These are phyloP conservation scores for Podospora pseudopauciseta DNA, from an alignment of 495 filamentous ascomycete genomes.

Conservation along the genomic window DNA sequence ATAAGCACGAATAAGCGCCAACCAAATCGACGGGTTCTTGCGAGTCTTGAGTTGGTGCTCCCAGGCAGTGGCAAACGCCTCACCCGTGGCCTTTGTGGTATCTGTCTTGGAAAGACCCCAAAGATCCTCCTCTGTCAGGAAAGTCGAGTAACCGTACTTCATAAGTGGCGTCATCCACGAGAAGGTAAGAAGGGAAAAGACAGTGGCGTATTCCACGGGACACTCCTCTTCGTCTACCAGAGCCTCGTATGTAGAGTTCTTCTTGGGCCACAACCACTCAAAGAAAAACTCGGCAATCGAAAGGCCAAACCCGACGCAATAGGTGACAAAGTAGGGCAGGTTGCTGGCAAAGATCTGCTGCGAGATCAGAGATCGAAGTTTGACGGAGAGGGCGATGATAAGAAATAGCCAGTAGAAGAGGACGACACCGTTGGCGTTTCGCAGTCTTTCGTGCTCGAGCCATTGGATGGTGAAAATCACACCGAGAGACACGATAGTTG, in stretches of 20 bases:
- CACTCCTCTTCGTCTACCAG: conserved; percentile 85
- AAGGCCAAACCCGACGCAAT: conserved; percentile 70
- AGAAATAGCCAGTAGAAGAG: conserved; percentile 96
- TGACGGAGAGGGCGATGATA: conserved; percentile 73
- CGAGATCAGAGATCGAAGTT: conserved; percentile 81
- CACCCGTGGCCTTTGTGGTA: conserved; percentile 66
- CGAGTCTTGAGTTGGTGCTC: conserved; percentile 67
- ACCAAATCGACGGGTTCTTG: conserved; percentile 77
- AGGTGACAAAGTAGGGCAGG: conserved; percentile 73
- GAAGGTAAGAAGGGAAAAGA: conserved; percentile 93
- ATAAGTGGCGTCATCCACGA: conserved; percentile 99
- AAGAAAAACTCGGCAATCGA: conserved; percentile 71
- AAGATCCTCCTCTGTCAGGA: conserved; percentile 90
- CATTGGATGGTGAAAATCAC: conserved; percentile 87
- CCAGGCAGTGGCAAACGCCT: conserved; percentile 72
- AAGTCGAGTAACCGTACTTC: conserved; percentile 90
- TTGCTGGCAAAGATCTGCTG: conserved; percentile 63
- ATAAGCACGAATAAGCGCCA: conserved; percentile 82
- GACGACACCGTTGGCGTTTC: conserved; percentile 88
- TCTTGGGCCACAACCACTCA: conserved; percentile 92
- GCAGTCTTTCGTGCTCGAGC: conserved; percentile 81
- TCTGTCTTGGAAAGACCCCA: conserved; percentile 86
- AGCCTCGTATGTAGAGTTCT: conserved; percentile 74
- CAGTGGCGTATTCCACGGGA: conserved; percentile 87
- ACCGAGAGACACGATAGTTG: conserved; percentile 71